phyloP scores from a whole-genome alignment of 257 asterid genomes.

The Gentiana straminea region DNA sequence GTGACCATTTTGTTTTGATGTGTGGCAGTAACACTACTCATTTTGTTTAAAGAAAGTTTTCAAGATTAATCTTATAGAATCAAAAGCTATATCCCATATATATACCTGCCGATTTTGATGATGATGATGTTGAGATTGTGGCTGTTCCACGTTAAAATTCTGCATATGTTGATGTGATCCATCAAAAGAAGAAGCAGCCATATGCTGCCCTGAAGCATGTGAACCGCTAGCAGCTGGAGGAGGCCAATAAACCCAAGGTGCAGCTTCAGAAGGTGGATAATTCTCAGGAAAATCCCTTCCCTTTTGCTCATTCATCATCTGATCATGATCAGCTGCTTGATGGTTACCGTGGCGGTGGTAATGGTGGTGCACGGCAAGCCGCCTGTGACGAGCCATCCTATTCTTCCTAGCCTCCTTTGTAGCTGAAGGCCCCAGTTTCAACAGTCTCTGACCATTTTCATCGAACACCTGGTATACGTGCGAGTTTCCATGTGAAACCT shows the following conservation, averaged over 20 bases:
- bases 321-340: slow-evolving; percentile 10
- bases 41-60: too few relatives aligned
- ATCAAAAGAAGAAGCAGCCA: slow-evolving; percentile 15
- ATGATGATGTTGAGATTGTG: slow-evolving; percentile 22
- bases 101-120: slow-evolving; percentile 15
- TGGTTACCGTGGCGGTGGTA: slow-evolving; percentile 27
- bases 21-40: too few relatives aligned
- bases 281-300: slow-evolving; percentile 13
- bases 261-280: slow-evolving; percentile 13
- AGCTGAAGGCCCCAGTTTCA: slow-evolving; percentile 51
- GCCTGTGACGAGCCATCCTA: slow-evolving; percentile 82
- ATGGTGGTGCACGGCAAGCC: slow-evolving; percentile 34
- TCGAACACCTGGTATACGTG: slow-evolving; percentile 36
- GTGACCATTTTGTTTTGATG: too few relatives aligned
- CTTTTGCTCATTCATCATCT: slow-evolving; percentile 10
- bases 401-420: slow-evolving; percentile 92
- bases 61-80: not conserved
- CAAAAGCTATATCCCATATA: slow-evolving; percentile 24
- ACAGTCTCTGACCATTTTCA: slow-evolving; percentile 35
- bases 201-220: slow-evolving; percentile 6
- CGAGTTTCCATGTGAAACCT: slow-evolving; percentile 20
- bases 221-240: slow-evolving; percentile 11
- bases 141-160: slow-evolving; percentile 9
- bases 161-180: slow-evolving; percentile 10
- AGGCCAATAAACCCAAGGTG: slow-evolving; percentile 46